These are phyloP conservation scores for Aspergillus oerlinghausenensis DNA, from an alignment of 2,329 filamentous ascomycete species.

Conservation along the genomic window DNA sequence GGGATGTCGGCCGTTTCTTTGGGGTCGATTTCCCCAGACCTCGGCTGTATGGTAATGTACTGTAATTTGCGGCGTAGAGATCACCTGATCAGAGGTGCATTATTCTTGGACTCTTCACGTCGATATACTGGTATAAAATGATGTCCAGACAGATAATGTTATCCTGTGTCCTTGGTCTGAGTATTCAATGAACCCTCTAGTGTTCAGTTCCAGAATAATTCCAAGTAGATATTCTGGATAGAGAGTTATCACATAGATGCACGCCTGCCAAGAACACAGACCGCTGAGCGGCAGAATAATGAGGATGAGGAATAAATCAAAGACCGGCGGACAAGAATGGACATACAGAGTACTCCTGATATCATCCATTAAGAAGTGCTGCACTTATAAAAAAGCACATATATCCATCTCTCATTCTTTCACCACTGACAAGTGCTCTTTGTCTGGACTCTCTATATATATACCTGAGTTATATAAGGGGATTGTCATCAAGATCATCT, in stretches of 20 bases:
- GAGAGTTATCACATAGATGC: too few relatives aligned
- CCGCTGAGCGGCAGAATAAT: neutral
- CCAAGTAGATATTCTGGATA: neutral
- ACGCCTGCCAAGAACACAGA: neutral
- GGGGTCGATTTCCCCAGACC: slow-evolving; percentile 5
- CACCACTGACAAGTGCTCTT: neutral
- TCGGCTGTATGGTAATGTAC: slow-evolving; percentile 13
- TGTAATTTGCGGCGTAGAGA: neutral
- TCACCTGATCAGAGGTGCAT: neutral
- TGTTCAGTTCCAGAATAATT: too few relatives aligned
- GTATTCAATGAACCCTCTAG: too few relatives aligned
- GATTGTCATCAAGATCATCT: neutral
- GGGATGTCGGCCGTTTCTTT: neutral
- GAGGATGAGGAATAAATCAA: neutral
- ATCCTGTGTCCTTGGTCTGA: too few relatives aligned
- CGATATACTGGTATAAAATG: neutral
- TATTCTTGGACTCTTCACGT: too few relatives aligned
- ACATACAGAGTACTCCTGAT: neutral
- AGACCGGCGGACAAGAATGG: too few relatives aligned
- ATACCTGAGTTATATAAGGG: neutral
- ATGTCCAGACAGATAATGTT: too few relatives aligned
- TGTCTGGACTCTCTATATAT: neutral
- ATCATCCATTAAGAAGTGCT: neutral
- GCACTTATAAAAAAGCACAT: neutral
- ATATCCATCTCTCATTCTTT: neutral